Conservation (phyloP, 2,329 filamentous ascomycete species). For the Aurifilum marmelostoma region DNA sequence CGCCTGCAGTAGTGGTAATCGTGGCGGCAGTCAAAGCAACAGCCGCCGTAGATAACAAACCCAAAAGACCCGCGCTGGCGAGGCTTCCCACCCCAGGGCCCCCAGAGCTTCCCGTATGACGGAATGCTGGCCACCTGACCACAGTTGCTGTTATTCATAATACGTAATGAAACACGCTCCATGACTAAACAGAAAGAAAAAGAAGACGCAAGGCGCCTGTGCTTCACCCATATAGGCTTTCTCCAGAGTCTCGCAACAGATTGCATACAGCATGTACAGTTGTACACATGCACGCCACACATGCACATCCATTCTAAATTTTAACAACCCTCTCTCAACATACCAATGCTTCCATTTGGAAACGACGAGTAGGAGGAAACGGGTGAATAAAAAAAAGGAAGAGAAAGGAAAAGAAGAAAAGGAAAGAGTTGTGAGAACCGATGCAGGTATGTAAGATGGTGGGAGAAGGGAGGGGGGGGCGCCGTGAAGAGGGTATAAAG, state of each 20-base stretch:
- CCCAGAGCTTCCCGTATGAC: neutral
- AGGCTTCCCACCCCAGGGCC: neutral
- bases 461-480: neutral
- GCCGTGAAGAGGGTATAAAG: neutral
- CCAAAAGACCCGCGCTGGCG: too few relatives aligned
- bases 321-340: neutral
- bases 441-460: neutral
- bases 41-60: too few relatives aligned
- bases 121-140: slow-evolving; percentile 20
- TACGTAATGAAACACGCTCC: slow-evolving; percentile 22
- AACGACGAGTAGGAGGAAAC: too few relatives aligned
- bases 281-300: neutral
- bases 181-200: slow-evolving; percentile 6
- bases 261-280: neutral
- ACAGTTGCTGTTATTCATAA: slow-evolving; percentile 14
- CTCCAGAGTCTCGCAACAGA: neutral
- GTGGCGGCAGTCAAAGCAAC: neutral
- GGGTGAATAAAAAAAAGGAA: neutral
- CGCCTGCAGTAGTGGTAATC: neutral
- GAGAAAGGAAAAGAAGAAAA: neutral
- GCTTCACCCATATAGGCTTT: neutral
- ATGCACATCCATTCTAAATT: neutral
- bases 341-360: neutral
- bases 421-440: neutral
- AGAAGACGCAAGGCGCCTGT: neutral